phyloP scores from a whole-genome alignment of 768 basidiomycete species.

The Termitomyces heimii region DNA sequence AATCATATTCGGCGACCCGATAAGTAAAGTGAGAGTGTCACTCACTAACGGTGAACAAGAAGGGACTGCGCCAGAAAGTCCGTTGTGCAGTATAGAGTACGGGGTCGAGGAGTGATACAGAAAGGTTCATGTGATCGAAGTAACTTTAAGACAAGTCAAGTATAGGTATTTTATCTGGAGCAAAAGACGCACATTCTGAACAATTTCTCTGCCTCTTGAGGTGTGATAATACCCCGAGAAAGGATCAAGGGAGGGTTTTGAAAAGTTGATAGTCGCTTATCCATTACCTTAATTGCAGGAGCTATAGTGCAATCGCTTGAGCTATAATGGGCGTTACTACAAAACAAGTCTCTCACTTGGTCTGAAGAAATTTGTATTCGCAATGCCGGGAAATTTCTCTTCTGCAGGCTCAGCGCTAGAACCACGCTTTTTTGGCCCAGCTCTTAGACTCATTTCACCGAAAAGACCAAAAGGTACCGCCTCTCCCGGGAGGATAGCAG shows the following conservation, averaged over 20 bases:
- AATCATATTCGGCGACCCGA: neutral
- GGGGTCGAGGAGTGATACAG: slow-evolving; percentile 75
- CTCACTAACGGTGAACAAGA: slow-evolving; percentile 88
- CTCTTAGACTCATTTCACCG: slow-evolving; percentile 54
- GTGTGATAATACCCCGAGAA: slow-evolving; percentile 54
- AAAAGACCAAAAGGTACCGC: slow-evolving; percentile 74
- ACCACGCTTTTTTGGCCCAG: slow-evolving; percentile 25
- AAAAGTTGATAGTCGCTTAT: slow-evolving; percentile 28
- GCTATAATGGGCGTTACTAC: neutral
- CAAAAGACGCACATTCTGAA: slow-evolving; percentile 55
- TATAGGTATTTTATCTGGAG: neutral
- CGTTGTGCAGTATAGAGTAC: slow-evolving; percentile 78
- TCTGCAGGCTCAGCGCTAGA: slow-evolving; percentile 32
- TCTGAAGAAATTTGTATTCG: slow-evolving; percentile 62
- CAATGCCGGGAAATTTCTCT: slow-evolving; percentile 56
- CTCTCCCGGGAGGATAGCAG: slow-evolving; percentile 52
- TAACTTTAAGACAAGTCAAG: slow-evolving; percentile 37
- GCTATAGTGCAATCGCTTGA: slow-evolving; percentile 21
- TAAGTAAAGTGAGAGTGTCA: slow-evolving; percentile 11
- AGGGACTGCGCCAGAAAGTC: slow-evolving; percentile 80
- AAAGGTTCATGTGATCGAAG: slow-evolving; percentile 75
- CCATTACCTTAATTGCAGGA: slow-evolving; percentile 34
- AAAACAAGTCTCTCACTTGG: slow-evolving; percentile 26
- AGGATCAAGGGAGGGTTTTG: slow-evolving; percentile 64
- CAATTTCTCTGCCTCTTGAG: slow-evolving; percentile 61